phyloP scores from a whole-genome alignment of 1,284 basidiomycete species.

The Marasmius sp. region DNA sequence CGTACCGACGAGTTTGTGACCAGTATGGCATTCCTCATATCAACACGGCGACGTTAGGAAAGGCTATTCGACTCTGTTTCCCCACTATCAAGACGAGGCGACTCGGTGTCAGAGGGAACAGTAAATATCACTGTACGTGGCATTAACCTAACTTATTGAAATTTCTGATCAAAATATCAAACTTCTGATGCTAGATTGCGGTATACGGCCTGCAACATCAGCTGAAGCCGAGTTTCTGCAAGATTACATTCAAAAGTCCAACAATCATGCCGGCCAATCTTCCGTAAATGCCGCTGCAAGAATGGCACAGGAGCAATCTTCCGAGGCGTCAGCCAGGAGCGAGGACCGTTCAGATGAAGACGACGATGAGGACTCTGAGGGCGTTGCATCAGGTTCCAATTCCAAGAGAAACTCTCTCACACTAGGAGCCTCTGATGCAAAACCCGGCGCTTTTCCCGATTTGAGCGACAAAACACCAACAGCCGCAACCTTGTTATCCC shows the following conservation, averaged over 20 bases:
- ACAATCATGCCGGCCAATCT: slow-evolving; percentile 75
- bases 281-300: slow-evolving; percentile 66
- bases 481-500: slow-evolving; percentile 69
- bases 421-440: slow-evolving; percentile 57
- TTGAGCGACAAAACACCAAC: slow-evolving; percentile 81
- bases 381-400: slow-evolving; percentile 55
- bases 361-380: slow-evolving; percentile 82
- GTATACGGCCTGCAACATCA: slow-evolving; percentile 83
- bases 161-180: slow-evolving; percentile 28
- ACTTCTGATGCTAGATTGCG: slow-evolving; percentile 64
- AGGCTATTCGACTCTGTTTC: slow-evolving; percentile 90
- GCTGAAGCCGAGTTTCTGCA: slow-evolving; percentile 89
- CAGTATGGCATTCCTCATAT: slow-evolving; percentile 89
- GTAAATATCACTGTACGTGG: slow-evolving; percentile 85
- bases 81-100: slow-evolving; percentile 92
- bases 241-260: slow-evolving; percentile 85
- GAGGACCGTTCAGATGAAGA: slow-evolving; percentile 79
- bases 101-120: slow-evolving; percentile 87
- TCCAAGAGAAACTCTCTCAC: slow-evolving; percentile 76
- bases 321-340: slow-evolving; percentile 49
- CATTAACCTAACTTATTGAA: slow-evolving; percentile 23
- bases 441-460: slow-evolving; percentile 57
- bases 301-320: slow-evolving; percentile 57
- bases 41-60: slow-evolving; percentile 92
- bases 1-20: slow-evolving; percentile 87